Base-by-base conservation (phyloP, 441 rosid genomes). In the Populus tomentosa region DNA sequence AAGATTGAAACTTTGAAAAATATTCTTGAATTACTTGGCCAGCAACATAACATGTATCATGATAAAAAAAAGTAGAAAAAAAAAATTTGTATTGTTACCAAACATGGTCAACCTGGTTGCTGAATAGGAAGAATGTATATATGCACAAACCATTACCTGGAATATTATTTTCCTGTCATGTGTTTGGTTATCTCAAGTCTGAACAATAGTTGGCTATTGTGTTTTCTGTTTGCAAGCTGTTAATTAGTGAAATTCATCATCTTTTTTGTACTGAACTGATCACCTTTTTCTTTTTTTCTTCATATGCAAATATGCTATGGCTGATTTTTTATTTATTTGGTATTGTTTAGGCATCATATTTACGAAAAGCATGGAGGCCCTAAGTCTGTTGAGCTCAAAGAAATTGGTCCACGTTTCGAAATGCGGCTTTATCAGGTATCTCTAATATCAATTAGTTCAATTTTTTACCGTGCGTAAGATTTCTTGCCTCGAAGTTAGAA, bases 371-470 rank as follows among this genome's bases (percentile, higher is more conserved):
- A 75, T 42, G 94, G 89, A 7, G 97, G 97, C 71, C 97, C 98
- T 2, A 94, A 91, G 81, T 84, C 97, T 26, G 61, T 92, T 32
- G 98, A 90, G 84, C 92, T 96, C 71, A 88, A 87, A 84, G 98
- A 94, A 75, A 82, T 92, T 33, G 99, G 99, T 79, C 99, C 98
- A 40, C 86, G 98, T 33, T 96, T 94, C 75, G 99, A 96, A 81
- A 79, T 94, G 88, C 90, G 90, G 70, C 94, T 90, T 28, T 94
- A 92, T 86, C 91, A 92, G 94, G 98, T 96, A 86, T 71, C 18
- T 72, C 33, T 67, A 33, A 33, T 28, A 46, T n/a, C 69, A 46
- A 70, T 20, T 5, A 36, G 59, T 66, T 36, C 5, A 71, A 24
- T 56, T 3, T 3, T 78, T 18, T 20, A 9, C 3, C 1, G 3